Base-by-base conservation (phyloP, 371 early-diverging fungal species). In the Mortierella sp. region DNA sequence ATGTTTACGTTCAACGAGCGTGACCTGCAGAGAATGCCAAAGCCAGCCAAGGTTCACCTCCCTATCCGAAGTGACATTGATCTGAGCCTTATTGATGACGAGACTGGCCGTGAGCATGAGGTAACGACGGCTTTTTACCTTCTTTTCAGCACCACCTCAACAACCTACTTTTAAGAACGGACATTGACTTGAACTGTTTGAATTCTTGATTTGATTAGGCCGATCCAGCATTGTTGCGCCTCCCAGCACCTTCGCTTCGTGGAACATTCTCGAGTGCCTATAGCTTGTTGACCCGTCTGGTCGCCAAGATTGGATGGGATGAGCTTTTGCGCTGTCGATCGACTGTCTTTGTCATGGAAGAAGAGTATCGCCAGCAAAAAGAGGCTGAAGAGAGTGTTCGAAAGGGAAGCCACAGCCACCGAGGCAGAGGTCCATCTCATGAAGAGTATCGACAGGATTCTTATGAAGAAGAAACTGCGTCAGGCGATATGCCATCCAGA, bases 341-440 rank as follows among this genome's bases (percentile, higher is more conserved):
- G 15, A 74, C 84, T 52, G 96, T 94, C 16, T 98, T 98, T 84
- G 97, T 98, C 11, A 98, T 98, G 98, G 98, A 98, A 65, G 98
- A 98, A 68, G 98, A 98, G 81, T 98, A 98, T 72, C 84, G 96
- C 29, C 85, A 88, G 82, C 89, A 89, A 60, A 91, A 90, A 71
- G 86, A 87, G 45, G 86, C 84, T 25, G 90, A 92, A 48, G 90
- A 89, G 57, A 85, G 84, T 60, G 81, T 81, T 45, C 77, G 71
- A 45, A 71, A 81, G 48, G 69, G 72, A 51, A 66, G 57, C 48
- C 19, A 74, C 48, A 25, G 43, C 64, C 1, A 57, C 37, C 19
- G 19, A 5, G 64, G 30, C 66, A 15, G 62, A 47, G 18, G 46
- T 29, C 18, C 43, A 14, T 23, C 18, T 43, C 12, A 23, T 12